These are phyloP conservation scores for Avicennia marina DNA, from an alignment of 257 asterid genomes.

Conservation along the genomic window DNA sequence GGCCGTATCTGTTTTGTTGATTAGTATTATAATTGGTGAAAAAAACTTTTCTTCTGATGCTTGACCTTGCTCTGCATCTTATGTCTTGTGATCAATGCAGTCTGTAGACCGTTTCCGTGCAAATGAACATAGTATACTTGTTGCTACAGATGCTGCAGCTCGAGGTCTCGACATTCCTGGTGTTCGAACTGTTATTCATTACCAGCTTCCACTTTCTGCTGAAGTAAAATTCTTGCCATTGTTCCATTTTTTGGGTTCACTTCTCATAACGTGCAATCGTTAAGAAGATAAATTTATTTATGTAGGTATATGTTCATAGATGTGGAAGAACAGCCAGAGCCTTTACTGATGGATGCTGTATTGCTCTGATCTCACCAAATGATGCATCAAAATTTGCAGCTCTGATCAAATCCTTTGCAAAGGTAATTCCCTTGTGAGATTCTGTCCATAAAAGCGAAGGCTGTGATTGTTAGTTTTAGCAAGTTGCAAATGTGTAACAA, in stretches of 20 bases:
- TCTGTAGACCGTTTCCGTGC: slow-evolving; percentile 88
- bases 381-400: slow-evolving; percentile 89
- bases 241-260: slow-evolving; percentile 10
- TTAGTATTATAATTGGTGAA: no score
- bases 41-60: not conserved
- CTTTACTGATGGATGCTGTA: slow-evolving; percentile 90
- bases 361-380: slow-evolving; percentile 80
- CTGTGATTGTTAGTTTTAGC: not conserved
- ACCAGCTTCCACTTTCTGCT: slow-evolving; percentile 97
- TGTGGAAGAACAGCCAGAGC: slow-evolving; percentile 99
- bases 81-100: slow-evolving; percentile 42
- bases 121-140: slow-evolving; percentile 69
- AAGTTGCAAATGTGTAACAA: not conserved
- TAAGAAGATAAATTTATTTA: slow-evolving; percentile 20
- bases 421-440: slow-evolving; percentile 41
- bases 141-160: slow-evolving; percentile 97
- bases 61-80: slow-evolving; percentile 8
- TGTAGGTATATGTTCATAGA: slow-evolving; percentile 86
- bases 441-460: slow-evolving; percentile 8
- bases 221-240: slow-evolving; percentile 48
- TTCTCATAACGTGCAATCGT: not conserved
- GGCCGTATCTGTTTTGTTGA: no score
- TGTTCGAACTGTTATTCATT: slow-evolving; percentile 90
- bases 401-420: slow-evolving; percentile 80
- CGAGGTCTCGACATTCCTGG: slow-evolving; percentile 94